Evolutionary conservation across 805 yeast genomes (phyloP).

Genomic region (Metschnikowia reukaufii): DNA sequence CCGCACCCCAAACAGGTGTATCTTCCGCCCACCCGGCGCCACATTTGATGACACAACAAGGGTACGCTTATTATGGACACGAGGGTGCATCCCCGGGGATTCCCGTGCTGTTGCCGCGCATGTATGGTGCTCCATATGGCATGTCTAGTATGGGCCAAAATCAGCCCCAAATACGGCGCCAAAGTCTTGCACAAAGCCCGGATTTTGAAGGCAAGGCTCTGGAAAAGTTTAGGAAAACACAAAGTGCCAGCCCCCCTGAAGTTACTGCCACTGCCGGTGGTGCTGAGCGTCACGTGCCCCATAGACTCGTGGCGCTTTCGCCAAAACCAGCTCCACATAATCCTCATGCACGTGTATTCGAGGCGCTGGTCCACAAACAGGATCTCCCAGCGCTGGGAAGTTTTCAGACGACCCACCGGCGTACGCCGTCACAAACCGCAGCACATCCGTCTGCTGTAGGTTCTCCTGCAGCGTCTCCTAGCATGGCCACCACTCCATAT

Average conservation of each 20-base stretch:
- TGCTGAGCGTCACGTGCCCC: neutral
- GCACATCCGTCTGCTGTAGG: slow-evolving; percentile 2
- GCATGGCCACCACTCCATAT: slow-evolving; percentile 48
- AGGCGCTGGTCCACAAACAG: neutral
- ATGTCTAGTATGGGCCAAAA: neutral
- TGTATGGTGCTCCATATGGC: neutral
- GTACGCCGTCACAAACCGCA: slow-evolving; percentile 26
- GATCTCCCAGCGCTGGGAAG: slow-evolving; percentile 22
- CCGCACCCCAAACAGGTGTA: neutral
- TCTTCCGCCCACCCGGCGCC: neutral
- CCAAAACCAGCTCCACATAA: slow-evolving; percentile 6
- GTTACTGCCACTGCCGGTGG: too few relatives aligned
- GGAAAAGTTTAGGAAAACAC: slow-evolving; percentile 3
- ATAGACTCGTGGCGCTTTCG: slow-evolving; percentile 8
- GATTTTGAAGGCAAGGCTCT: neutral
- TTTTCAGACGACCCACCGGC: slow-evolving; percentile 23
- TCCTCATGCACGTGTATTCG: neutral
- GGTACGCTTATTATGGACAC: neutral
- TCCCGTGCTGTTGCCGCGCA: slow-evolving; percentile 2
- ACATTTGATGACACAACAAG: neutral
- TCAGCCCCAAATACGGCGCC: slow-evolving; percentile 2
- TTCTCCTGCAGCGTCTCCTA: slow-evolving; percentile 32
- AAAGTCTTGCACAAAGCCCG: slow-evolving; percentile 7
- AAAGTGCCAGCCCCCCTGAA: slow-evolving; percentile 9
- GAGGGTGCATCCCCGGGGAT: too few relatives aligned